phyloP scores from a whole-genome alignment of 805 yeast species.

The Candida ipomoeae region DNA sequence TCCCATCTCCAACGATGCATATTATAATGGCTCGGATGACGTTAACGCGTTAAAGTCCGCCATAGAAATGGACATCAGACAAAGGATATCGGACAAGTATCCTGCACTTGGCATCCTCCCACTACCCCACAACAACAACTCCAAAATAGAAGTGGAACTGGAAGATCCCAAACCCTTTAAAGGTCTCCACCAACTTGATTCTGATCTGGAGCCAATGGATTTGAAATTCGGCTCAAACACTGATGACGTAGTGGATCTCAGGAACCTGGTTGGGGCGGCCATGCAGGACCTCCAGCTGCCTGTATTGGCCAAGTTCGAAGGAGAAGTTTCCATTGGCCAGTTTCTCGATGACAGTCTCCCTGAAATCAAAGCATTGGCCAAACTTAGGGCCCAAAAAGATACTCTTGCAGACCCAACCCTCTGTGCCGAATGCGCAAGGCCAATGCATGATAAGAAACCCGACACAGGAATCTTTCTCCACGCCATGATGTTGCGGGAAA shows the following conservation, averaged over 20 bases:
- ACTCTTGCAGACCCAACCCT: neutral
- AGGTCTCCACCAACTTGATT: too few relatives aligned
- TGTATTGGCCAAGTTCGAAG: too few relatives aligned
- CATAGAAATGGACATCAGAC: constrained; percentile 9
- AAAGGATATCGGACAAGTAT: neutral
- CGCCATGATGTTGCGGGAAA: constrained; percentile 25
- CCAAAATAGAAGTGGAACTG: neutral
- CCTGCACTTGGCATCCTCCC: neutral
- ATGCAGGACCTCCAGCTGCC: neutral
- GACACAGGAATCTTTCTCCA: constrained; percentile 44
- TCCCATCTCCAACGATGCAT: constrained; percentile 17
- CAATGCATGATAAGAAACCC: constrained; percentile 9
- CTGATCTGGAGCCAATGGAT: too few relatives aligned
- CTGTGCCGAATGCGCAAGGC: constrained; percentile 16
- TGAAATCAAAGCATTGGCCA: neutral
- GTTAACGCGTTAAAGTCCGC: constrained; percentile 4
- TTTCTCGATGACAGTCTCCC: neutral
- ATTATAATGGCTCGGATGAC: constrained; percentile 9
- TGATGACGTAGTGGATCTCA: too few relatives aligned
- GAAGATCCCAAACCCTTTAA: too few relatives aligned
- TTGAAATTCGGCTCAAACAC: too few relatives aligned
- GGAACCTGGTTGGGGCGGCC: neutral
- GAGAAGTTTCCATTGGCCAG: neutral
- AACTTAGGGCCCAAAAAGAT: neutral
- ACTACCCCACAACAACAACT: neutral